These are phyloP conservation scores for Spiromastix sp. DNA, from an alignment of 2,329 filamentous ascomycete species.

Conservation along the genomic window DNA sequence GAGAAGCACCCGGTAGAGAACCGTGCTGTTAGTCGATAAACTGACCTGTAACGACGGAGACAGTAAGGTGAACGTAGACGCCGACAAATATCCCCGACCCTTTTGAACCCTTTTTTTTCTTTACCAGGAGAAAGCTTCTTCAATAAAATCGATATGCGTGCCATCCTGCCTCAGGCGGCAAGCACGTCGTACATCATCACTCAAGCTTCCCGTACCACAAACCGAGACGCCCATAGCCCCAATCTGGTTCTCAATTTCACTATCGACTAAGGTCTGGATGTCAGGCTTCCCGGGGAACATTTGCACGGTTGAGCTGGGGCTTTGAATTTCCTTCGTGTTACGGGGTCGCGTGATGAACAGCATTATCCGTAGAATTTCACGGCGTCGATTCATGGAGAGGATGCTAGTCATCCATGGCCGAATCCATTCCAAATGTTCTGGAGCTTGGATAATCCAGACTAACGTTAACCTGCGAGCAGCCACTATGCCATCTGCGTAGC, in stretches of 20 bases:
- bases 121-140: constrained; percentile 58
- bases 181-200: constrained; percentile 63
- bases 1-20: too few species aligned
- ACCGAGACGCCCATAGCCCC: constrained; percentile 84
- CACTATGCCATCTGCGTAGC: constrained; percentile 58
- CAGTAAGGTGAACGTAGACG: too few species aligned
- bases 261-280: constrained; percentile 63
- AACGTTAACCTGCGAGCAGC: constrained; percentile 74
- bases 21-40: too few species aligned
- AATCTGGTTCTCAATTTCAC: constrained; percentile 70
- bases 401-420: constrained; percentile 74
- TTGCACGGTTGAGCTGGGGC: constrained; percentile 67
- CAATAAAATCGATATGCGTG: constrained; percentile 61
- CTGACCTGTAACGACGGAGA: too few species aligned
- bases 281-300: constrained; percentile 89
- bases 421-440: constrained; percentile 86
- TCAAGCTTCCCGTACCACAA: constrained; percentile 64
- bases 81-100: too few species aligned
- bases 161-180: constrained; percentile 52
- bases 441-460: constrained; percentile 86
- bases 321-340: constrained; percentile 70
- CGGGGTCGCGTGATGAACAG: constrained; percentile 85
- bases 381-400: constrained; percentile 66
- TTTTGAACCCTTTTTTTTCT: too few species aligned
- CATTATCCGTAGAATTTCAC: constrained; percentile 74